Evolutionary conservation across 768 basidiomycete species (phyloP).

Genomic region (Piloderma croceum): DNA sequence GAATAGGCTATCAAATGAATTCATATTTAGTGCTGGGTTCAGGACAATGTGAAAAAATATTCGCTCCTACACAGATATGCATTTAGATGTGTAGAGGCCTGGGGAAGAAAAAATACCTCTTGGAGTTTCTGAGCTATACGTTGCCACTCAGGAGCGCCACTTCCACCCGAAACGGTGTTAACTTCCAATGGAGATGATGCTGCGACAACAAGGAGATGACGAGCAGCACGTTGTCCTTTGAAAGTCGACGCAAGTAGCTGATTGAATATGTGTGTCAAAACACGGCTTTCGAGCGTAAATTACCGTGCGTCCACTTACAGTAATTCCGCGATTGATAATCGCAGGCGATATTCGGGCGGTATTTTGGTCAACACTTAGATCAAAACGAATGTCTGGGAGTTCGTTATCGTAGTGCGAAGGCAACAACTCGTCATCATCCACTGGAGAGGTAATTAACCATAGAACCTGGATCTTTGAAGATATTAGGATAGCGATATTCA

Average conservation of each 20-base stretch:
- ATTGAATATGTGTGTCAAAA: conserved; percentile 1
- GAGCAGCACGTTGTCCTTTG: conserved; percentile 28
- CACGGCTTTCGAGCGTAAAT: not conserved
- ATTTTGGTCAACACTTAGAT: conserved; percentile 36
- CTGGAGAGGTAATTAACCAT: conserved; percentile 42
- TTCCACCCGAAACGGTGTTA: conserved; percentile 2
- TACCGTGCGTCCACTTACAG: conserved; percentile 30
- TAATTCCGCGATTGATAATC: conserved; percentile 39
- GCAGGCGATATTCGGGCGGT: conserved; percentile 39
- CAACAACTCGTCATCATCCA: conserved; percentile 23
- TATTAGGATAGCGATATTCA: conserved; percentile 5
- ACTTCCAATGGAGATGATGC: conserved; percentile 39
- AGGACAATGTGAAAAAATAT: conserved; percentile 58
- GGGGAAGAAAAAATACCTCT: conserved; percentile 31
- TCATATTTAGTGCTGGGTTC: conserved; percentile 40
- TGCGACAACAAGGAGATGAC: conserved; percentile 53
- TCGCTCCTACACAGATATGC: conserved; percentile 33
- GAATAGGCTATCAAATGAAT: conserved; percentile 42
- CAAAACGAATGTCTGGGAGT: conserved; percentile 38
- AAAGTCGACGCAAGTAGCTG: conserved; percentile 33
- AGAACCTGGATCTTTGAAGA: conserved; percentile 30
- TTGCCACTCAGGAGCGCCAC: conserved; percentile 28
- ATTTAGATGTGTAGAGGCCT: conserved; percentile 15
- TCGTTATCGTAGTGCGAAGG: conserved; percentile 39
- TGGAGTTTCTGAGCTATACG: conserved; percentile 39